phyloP scores from a whole-genome alignment of 2,329 filamentous ascomycete species.

The Magnaporthiopsis poae region DNA sequence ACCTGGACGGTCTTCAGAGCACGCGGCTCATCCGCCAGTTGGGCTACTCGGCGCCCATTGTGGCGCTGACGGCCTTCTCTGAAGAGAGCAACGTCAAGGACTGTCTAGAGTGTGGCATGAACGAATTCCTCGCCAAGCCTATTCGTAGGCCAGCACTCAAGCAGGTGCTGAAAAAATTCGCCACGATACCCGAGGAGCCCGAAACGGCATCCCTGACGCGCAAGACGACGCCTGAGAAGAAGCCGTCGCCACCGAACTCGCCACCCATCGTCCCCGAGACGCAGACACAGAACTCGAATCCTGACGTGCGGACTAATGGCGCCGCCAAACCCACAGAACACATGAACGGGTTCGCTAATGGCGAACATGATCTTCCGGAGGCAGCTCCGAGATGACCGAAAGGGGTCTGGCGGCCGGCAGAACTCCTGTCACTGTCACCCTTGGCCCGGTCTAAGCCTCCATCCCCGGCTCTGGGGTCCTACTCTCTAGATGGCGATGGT shows the following conservation, averaged over 20 bases:
- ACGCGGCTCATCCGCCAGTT: conserved; percentile 76
- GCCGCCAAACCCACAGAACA: background rate
- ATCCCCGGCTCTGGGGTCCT: background rate
- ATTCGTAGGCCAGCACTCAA: conserved; percentile 79
- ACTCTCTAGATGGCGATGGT: background rate
- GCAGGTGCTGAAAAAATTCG: conserved; percentile 74
- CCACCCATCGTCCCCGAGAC: background rate
- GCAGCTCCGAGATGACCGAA: background rate
- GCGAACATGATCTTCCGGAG: background rate
- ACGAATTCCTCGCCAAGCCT: conserved; percentile 70
- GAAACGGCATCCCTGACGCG: conserved; percentile 28
- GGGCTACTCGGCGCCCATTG: conserved; percentile 79
- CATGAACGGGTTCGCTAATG: background rate
- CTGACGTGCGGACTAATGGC: background rate
- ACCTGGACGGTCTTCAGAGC: conserved; percentile 78
- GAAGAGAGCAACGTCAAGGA: conserved; percentile 83
- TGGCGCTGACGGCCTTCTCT: conserved; percentile 80
- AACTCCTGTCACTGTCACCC: background rate
- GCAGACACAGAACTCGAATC: background rate
- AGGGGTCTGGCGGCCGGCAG: too few relatives aligned
- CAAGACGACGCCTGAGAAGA: conserved; percentile 22
- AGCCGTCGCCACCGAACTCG: conserved; percentile 2
- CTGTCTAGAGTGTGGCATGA: conserved; percentile 82
- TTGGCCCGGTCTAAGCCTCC: too few relatives aligned
- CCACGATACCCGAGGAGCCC: conserved; percentile 67